These are phyloP conservation scores for Gentiana straminea DNA, from an alignment of 257 asterid species.

Conservation along the genomic window DNA sequence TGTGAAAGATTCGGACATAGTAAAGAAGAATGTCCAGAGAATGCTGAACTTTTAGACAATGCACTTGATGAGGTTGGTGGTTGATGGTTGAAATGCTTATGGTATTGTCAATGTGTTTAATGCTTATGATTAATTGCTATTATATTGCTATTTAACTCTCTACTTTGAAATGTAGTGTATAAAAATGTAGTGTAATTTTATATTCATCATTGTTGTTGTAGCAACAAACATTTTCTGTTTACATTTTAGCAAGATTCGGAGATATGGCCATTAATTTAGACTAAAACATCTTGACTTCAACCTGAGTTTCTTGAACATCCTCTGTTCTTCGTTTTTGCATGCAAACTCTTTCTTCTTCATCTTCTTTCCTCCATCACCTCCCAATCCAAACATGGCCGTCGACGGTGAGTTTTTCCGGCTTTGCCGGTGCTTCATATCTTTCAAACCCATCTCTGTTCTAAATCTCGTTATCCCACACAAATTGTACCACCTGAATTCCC, in stretches of 20 bases:
- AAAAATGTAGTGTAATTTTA: too few species aligned
- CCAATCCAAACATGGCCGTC: conserved; percentile 6
- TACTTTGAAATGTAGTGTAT: too few species aligned
- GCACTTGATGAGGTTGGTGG: conserved; percentile 61
- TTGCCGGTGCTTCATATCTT: conserved; percentile 48
- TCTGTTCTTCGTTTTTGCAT: conserved; percentile 11
- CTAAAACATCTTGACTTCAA: too few species aligned
- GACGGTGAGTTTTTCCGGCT: conserved; percentile 25
- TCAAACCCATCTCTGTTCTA: conserved; percentile 36
- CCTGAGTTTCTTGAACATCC: conserved; percentile 16
- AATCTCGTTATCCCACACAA: conserved; percentile 43
- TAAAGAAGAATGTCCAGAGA: too few species aligned
- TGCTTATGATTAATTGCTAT: too few species aligned
- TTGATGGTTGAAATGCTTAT: conserved; percentile 12
- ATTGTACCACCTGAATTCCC: conserved; percentile 42
- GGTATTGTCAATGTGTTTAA: too few species aligned
- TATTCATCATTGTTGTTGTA: too few species aligned
- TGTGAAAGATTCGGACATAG: too few species aligned
- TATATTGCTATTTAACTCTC: too few species aligned
- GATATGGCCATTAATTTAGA: too few species aligned
- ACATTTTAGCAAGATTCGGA: too few species aligned
- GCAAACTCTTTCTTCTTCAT: not conserved
- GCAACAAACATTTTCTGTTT: too few species aligned
- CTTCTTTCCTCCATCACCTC: conserved; percentile 5
- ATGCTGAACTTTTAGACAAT: conserved; percentile 82